These are phyloP conservation scores for Schizopora paradoxa DNA, from an alignment of 1,284 basidiomycete genomes.

Conservation along the genomic window DNA sequence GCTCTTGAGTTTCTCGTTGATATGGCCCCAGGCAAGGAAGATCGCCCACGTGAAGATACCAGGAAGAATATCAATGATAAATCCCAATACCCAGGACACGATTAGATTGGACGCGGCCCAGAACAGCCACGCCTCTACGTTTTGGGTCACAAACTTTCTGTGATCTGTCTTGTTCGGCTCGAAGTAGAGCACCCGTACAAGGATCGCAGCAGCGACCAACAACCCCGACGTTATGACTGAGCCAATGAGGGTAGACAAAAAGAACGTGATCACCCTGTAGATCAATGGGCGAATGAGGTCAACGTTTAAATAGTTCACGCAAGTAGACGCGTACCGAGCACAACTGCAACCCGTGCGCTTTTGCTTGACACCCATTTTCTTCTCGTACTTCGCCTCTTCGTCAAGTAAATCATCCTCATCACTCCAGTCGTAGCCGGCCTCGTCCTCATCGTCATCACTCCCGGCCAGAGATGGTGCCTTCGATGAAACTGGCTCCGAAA, in stretches of 20 bases:
- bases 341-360: conserved; percentile 45
- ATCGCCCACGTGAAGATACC: conserved; percentile 46
- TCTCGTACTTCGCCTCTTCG: conserved; percentile 59
- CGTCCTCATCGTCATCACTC: conserved; percentile 56
- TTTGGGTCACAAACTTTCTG: conserved; percentile 56
- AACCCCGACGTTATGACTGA: conserved; percentile 59
- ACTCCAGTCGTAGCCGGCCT: conserved; percentile 62
- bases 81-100: conserved; percentile 70
- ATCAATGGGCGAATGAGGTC: conserved; percentile 6
- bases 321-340: conserved; percentile 43
- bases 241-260: conserved; percentile 68
- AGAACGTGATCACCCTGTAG: conserved; percentile 49
- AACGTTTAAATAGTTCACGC: not conserved
- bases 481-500: conserved; percentile 25
- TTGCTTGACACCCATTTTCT: conserved; percentile 48
- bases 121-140: conserved; percentile 71
- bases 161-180: conserved; percentile 48
- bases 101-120: conserved; percentile 72
- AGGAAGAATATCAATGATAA: conserved; percentile 64
- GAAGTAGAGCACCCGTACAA: conserved; percentile 67
- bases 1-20: conserved; percentile 61
- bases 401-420: conserved; percentile 68
- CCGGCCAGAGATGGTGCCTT: conserved; percentile 43
- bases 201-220: conserved; percentile 52
- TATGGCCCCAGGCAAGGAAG: conserved; percentile 63